These are phyloP conservation scores for Aethionema arabicum DNA, from an alignment of 345 rosid genomes.

Conservation along the genomic window DNA sequence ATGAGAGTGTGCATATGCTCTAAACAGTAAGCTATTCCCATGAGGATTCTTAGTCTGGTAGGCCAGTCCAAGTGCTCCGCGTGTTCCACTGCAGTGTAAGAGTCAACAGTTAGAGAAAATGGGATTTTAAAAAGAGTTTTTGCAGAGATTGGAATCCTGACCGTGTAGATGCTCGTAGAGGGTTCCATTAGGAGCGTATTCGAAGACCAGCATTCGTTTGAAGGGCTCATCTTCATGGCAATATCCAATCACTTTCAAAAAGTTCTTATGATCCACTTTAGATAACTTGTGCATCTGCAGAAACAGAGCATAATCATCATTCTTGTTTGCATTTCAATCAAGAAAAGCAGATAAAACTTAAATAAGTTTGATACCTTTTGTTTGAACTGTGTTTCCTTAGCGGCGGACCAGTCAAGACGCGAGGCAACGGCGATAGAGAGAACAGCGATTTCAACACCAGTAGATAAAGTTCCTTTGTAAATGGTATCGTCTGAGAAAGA, in stretches of 20 bases:
- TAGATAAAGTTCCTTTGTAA: constrained; percentile 89
- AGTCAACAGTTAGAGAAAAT: constrained; percentile 2
- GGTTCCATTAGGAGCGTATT: constrained; percentile 95
- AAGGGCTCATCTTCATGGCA: constrained; percentile 86
- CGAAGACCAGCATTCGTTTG: constrained; percentile 88
- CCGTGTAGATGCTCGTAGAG: constrained; percentile 92
- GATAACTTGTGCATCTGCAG: constrained; percentile 76
- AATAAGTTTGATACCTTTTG: constrained; percentile 58
- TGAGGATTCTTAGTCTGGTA: constrained; percentile 66
- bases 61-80: constrained; percentile 90
- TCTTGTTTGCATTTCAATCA: constrained; percentile 13
- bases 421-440: constrained; percentile 52
- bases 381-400: constrained; percentile 61
- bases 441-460: constrained; percentile 90
- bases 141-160: constrained; percentile 38
- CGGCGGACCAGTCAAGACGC: constrained; percentile 63
- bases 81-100: constrained; percentile 58
- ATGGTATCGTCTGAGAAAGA: constrained; percentile 61
- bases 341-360: not conserved
- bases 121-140: not conserved
- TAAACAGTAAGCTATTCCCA: constrained; percentile 92
- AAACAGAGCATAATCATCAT: constrained; percentile 13
- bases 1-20: constrained; percentile 83
- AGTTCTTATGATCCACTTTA: constrained; percentile 87
- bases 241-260: constrained; percentile 78